Evolutionary conservation across 2,329 filamentous ascomycete species (phyloP).

Genomic region (Domatiomyces catenatus): DNA sequence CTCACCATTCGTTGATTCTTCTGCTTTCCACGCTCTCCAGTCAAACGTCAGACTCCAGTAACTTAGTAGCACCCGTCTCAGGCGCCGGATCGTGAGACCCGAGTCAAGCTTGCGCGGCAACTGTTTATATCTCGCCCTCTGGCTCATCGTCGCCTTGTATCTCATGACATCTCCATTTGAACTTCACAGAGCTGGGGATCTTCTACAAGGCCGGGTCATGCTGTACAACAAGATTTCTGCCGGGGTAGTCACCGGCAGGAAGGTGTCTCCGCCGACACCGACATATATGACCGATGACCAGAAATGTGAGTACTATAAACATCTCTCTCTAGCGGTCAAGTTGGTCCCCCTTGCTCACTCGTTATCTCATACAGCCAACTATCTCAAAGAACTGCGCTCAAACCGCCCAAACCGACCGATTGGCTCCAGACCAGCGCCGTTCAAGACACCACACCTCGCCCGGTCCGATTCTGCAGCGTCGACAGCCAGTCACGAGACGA

Average conservation of each 20-base stretch:
- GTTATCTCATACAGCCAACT: conserved; percentile 32
- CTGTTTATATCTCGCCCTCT: not conserved
- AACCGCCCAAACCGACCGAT: conserved; percentile 42
- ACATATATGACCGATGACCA: conserved; percentile 33
- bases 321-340: conserved; percentile 6
- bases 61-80: no score
- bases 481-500: not conserved
- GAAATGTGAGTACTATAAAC: conserved; percentile 25
- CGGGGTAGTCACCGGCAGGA: conserved; percentile 25
- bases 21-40: no score
- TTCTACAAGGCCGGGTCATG: conserved; percentile 18
- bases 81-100: no score
- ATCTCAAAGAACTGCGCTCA: conserved; percentile 44
- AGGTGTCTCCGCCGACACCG: conserved; percentile 32
- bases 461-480: conserved; percentile 16
- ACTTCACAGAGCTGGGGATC: not conserved
- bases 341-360: conserved; percentile 14
- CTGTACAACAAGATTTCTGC: conserved; percentile 25
- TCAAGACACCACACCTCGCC: conserved; percentile 6
- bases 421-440: conserved; percentile 45
- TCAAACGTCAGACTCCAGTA: no score
- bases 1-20: no score
- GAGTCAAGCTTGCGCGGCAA: no score
- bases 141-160: not conserved
- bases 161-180: not conserved